A percentile compares a stretch with the other conserved stretches of the same genome.
phyloP scores from a whole-genome alignment of 371 early-diverging fungal genomes.

The Nosema muscidifuracis region DNA sequence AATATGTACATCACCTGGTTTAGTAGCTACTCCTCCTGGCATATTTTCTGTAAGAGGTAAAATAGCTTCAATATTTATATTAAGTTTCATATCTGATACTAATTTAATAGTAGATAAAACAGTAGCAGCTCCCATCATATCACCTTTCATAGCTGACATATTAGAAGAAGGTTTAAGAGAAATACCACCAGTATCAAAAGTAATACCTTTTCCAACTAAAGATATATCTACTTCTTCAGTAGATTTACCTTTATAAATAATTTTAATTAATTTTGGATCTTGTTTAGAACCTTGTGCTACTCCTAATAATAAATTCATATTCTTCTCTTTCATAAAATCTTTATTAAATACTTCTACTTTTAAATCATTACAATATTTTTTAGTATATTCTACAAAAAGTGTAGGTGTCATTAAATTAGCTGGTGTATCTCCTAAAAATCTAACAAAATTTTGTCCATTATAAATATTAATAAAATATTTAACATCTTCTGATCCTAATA shows the following conservation, averaged over 20 bases:
- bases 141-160: conserved; percentile 74
- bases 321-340: conserved; percentile 70
- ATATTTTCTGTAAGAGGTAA: conserved; percentile 73
- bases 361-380: conserved; percentile 66
- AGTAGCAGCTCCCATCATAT: conserved; percentile 77
- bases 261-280: conserved; percentile 75
- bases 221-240: conserved; percentile 65
- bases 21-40: conserved; percentile 70
- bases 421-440: conserved; percentile 80
- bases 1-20: conserved; percentile 73
- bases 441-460: conserved; percentile 74
- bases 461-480: conserved; percentile 37
- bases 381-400: conserved; percentile 66
- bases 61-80: conserved; percentile 68
- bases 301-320: conserved; percentile 80
- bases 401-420: conserved; percentile 86
- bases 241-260: conserved; percentile 70
- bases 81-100: conserved; percentile 66
- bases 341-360: conserved; percentile 70
- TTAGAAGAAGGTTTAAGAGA: conserved; percentile 70
- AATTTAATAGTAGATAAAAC: conserved; percentile 68
- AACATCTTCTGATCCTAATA: background rate
- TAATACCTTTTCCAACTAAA: conserved; percentile 74
- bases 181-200: conserved; percentile 71
- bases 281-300: conserved; percentile 78